Conservation (phyloP, 2,329 filamentous ascomycete species). For the Beauveria medogensis region DNA sequence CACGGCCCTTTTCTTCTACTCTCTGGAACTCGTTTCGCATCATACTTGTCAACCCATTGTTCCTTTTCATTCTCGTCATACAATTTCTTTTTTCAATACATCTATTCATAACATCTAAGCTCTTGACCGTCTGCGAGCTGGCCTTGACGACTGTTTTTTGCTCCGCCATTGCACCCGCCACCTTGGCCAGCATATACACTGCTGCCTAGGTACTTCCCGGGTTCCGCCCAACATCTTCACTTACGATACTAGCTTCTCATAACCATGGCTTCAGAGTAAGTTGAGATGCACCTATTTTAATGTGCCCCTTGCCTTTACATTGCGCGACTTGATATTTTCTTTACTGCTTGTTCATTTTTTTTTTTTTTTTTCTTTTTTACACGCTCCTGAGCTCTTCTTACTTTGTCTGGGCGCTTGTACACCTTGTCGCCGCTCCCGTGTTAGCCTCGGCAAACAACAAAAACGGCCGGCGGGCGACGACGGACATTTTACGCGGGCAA, state of each 20-base stretch:
- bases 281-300: background rate
- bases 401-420: background rate
- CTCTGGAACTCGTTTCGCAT: background rate
- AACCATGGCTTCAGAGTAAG: slow-evolving; percentile 8
- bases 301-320: background rate
- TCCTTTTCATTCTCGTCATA: background rate
- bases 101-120: background rate
- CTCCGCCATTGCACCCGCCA: too few species aligned
- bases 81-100: background rate
- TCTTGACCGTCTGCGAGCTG: background rate
- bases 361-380: background rate
- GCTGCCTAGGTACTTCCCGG: background rate
- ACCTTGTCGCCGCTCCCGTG: background rate
- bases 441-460: slow-evolving; percentile 9
- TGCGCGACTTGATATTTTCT: background rate
- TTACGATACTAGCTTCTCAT: background rate
- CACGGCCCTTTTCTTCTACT: background rate
- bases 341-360: background rate
- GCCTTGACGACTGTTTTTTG: background rate
- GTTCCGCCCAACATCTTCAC: background rate
- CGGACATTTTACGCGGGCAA: background rate
- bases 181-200: too few species aligned
- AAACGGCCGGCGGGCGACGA: background rate
- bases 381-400: background rate
- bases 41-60: background rate